Evolutionary conservation across 768 basidiomycete species (phyloP).

Genomic region (Leucosporidium scottii): DNA sequence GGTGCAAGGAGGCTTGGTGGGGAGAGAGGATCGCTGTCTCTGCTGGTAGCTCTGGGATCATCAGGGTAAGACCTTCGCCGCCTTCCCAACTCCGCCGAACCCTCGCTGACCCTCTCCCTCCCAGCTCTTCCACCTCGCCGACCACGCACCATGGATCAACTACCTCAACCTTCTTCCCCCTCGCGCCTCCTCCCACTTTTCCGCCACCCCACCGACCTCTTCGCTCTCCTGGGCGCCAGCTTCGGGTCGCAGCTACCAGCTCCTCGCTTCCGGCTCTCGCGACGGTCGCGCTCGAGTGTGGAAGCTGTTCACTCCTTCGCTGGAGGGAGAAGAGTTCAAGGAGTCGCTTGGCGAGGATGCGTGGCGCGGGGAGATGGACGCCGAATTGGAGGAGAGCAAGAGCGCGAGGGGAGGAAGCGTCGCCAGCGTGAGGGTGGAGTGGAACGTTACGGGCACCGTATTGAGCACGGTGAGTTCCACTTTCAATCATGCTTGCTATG

Average conservation of each 20-base stretch:
- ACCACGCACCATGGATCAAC: constrained; percentile 51
- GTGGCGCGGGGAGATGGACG: constrained; percentile 72
- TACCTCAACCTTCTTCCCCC: constrained; percentile 43
- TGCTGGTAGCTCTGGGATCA: constrained; percentile 60
- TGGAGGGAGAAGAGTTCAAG: constrained; percentile 45
- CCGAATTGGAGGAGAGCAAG: constrained; percentile 59
- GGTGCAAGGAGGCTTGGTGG: constrained; percentile 96
- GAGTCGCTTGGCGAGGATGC: constrained; percentile 44
- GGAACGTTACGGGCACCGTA: constrained; percentile 79
- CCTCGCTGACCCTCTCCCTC: not conserved
- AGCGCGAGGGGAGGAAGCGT: constrained; percentile 45
- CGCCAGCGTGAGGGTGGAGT: constrained; percentile 76
- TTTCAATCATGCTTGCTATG: no score
- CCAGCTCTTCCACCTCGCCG: constrained; percentile 67
- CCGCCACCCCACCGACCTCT: constrained; percentile 56
- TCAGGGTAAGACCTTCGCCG: constrained; percentile 57
- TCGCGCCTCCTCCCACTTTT: constrained; percentile 8
- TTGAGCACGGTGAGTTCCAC: constrained; percentile 52
- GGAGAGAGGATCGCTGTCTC: constrained; percentile 78
- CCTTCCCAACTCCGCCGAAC: not conserved
- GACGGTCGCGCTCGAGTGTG: constrained; percentile 88
- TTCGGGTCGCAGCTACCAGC: constrained; percentile 87
- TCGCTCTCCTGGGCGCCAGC: constrained; percentile 89
- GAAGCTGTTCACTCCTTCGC: constrained; percentile 59
- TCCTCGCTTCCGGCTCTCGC: constrained; percentile 79